Base-by-base conservation (phyloP, 148 eudicot genomes). In the Tetragonia tetragonoides region DNA sequence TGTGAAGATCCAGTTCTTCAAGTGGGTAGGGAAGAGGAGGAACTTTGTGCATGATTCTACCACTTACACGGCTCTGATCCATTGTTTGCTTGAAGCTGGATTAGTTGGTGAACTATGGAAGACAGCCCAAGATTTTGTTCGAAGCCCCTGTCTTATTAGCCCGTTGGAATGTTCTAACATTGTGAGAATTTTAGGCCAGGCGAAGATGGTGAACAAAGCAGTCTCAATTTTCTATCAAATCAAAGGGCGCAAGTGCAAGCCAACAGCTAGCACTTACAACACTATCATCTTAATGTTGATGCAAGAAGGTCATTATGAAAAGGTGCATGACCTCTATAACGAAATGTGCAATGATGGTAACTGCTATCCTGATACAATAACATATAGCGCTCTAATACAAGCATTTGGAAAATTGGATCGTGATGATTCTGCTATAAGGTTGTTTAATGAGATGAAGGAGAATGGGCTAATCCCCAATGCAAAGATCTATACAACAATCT, bases 321-420 rank as follows among this genome's bases (percentile, higher is more conserved):
- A 95, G 83, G 90, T 95, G 81, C 90, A 91, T 44, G 99, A 95
- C 84, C 89, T 95, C 56, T 95, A 93, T 71, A 91, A 73, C 75
- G 99, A 95, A 79, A 95, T 95, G 99, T 95, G 94, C 72, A 87
- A 82, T 72, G 99, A 95, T 75, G 93, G 87, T 39, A 87, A 82
- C 72, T 95, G 97, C 83, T 87, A 88, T 54, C 97, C 99, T 14
- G 94, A 95, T 73, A 86, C 99, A 4, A 72, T 87, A 41, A 95
- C 99, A 54, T 95, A 95, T 70, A 81, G 97, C 81, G 96, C 94
- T 63, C 89, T 95, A 63, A 93, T 95, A 81, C 85, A 95, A 63
- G 77, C 93, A 12, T 89, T 89, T 82, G 93, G 83, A 70, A 95
- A 95, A 89, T 77, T 91, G 69, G 94, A 96, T 46, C 90, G 88